phyloP scores from a whole-genome alignment of 805 yeast genomes.

The Wickerhamomyces canadensis region DNA sequence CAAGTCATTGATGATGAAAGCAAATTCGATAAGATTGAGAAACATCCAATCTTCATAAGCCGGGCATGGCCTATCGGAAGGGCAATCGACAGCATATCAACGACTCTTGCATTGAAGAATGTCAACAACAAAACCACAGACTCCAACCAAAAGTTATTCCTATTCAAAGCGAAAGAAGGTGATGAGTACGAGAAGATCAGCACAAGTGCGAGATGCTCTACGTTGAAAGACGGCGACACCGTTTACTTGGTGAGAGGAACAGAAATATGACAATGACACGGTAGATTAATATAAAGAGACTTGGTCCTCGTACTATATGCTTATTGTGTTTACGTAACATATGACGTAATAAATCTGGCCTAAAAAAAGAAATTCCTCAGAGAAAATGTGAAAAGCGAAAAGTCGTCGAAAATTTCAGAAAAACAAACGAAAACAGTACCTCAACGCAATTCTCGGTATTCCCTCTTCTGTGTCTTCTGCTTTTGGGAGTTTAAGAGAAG shows the following conservation, averaged over 20 bases:
- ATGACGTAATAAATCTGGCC: too few species aligned
- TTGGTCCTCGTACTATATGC: too few species aligned
- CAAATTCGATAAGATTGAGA: slow-evolving; percentile 15
- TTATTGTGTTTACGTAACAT: too few species aligned
- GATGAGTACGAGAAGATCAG: slow-evolving; percentile 12
- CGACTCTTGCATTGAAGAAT: slow-evolving; percentile 16
- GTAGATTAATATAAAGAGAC: too few species aligned
- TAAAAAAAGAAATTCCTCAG: not conserved
- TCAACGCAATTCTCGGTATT: too few species aligned
- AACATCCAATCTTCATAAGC: slow-evolving; percentile 17
- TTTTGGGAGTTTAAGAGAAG: too few species aligned
- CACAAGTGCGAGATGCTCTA: slow-evolving; percentile 16
- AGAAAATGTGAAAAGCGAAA: not conserved
- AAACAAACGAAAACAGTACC: too few species aligned
- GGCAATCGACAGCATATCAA: slow-evolving; percentile 20
- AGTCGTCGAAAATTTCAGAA: too few species aligned
- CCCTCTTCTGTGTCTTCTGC: too few species aligned
- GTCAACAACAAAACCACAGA: slow-evolving; percentile 21
- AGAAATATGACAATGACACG: slow-evolving; percentile 2
- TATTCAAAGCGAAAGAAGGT: slow-evolving; percentile 13
- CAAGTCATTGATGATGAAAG: slow-evolving; percentile 22
- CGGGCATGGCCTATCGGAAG: slow-evolving; percentile 25
- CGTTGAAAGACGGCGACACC: slow-evolving; percentile 15
- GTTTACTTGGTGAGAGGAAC: slow-evolving; percentile 22
- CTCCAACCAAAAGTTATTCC: slow-evolving; percentile 12